phyloP scores from a whole-genome alignment of 2,329 filamentous ascomycete species.

The Verticillium dahliae region DNA sequence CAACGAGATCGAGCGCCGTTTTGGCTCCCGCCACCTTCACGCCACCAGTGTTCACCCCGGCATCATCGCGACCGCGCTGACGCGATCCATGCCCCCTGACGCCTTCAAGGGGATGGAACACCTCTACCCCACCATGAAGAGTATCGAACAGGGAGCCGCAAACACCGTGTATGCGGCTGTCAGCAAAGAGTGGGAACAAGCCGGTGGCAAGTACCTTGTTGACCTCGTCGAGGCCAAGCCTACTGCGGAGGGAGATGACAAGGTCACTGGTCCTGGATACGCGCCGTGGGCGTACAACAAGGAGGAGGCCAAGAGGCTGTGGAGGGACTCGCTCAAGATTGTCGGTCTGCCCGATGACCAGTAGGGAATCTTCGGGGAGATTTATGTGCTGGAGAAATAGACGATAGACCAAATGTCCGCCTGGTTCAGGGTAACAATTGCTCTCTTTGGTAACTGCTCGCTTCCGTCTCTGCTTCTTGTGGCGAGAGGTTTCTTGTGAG shows the following conservation, averaged over 20 bases:
- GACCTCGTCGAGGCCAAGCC: slow-evolving; percentile 22
- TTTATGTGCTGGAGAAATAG: no score
- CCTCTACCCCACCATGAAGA: slow-evolving; percentile 1
- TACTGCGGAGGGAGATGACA: slow-evolving; percentile 2
- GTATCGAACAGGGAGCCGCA: slow-evolving; percentile 37
- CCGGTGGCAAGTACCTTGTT: slow-evolving; percentile 37
- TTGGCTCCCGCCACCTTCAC: slow-evolving; percentile 34
- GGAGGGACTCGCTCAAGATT: slow-evolving; percentile 6
- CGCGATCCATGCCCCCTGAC: slow-evolving; percentile 1
- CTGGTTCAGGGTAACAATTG: no score
- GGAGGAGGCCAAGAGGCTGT: not conserved
- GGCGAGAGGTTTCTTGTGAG: no score
- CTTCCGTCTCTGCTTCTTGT: no score
- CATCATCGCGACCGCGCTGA: slow-evolving; percentile 23
- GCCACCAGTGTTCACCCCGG: slow-evolving; percentile 40
- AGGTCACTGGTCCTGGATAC: not conserved
- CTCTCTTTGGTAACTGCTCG: no score
- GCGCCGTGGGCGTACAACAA: slow-evolving; percentile 12
- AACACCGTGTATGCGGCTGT: slow-evolving; percentile 37
- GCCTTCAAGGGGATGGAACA: not conserved
- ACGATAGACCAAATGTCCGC: no score
- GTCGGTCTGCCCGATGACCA: slow-evolving; percentile 5
- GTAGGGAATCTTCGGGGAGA: not conserved
- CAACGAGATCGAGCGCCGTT: slow-evolving; percentile 42
- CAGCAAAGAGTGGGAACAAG: slow-evolving; percentile 31